These are phyloP conservation scores for Aspergillus sergii DNA, from an alignment of 2,329 filamentous ascomycete species.

Conservation along the genomic window DNA sequence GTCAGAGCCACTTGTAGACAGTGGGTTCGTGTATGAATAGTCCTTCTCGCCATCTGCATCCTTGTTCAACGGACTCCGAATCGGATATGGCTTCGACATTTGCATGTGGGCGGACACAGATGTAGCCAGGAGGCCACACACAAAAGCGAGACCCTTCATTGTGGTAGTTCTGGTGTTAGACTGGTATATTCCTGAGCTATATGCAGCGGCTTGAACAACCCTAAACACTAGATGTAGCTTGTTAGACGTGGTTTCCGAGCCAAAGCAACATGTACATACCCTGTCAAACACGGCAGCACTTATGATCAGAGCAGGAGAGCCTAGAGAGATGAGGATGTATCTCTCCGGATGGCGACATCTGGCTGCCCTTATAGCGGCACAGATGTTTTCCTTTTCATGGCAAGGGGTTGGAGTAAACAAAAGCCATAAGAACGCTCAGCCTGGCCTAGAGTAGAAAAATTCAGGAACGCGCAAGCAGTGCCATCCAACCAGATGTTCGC, in stretches of 20 bases:
- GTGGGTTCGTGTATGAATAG: slow-evolving; percentile 72
- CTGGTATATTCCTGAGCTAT: neutral
- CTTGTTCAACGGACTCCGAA: slow-evolving; percentile 55
- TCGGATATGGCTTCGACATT: slow-evolving; percentile 57
- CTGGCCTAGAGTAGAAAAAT: neutral
- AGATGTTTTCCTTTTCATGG: neutral
- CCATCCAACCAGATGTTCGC: neutral
- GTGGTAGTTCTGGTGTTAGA: neutral
- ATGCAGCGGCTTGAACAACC: neutral
- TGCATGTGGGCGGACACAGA: slow-evolving; percentile 54
- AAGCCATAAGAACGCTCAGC: neutral
- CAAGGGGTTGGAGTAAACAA: neutral
- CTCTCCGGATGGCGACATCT: neutral
- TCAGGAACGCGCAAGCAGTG: neutral
- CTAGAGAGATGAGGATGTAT: neutral
- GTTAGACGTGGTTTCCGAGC: neutral
- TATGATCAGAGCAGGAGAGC: neutral
- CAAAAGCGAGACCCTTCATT: slow-evolving; percentile 37
- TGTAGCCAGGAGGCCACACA: slow-evolving; percentile 36
- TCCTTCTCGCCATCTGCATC: slow-evolving; percentile 57
- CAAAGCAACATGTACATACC: neutral
- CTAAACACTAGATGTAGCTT: neutral
- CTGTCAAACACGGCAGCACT: neutral
- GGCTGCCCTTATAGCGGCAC: neutral
- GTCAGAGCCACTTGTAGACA: slow-evolving; percentile 61